phyloP scores from a whole-genome alignment of 768 basidiomycete genomes.

The Rhodotorula paludigena region DNA sequence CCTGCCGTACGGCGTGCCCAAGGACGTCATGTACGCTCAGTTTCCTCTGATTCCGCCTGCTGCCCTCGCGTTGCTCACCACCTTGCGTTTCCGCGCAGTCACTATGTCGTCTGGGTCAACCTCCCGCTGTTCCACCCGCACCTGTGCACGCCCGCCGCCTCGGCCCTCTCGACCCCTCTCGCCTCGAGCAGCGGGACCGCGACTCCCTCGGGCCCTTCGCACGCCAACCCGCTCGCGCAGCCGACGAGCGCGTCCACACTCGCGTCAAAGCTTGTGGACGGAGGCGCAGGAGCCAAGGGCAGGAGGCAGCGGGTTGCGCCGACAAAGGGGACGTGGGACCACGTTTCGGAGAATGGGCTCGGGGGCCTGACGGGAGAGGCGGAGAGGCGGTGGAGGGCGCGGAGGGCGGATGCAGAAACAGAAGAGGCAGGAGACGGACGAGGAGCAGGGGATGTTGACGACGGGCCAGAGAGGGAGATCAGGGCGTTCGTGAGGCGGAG shows the following conservation, averaged over 20 bases:
- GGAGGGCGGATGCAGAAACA: not conserved
- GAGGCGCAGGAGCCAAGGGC: too few species aligned
- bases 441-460: not conserved
- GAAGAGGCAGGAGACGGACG: not conserved
- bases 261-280: too few species aligned
- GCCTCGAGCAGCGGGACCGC: not conserved
- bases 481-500: conserved; percentile 7
- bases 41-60: not conserved
- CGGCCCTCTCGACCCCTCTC: not conserved
- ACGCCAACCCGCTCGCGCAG: not conserved
- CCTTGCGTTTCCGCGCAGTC: not conserved
- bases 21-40: conserved; percentile 5
- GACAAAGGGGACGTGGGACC: conserved; percentile 18
- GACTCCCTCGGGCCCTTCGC: conserved; percentile 3
- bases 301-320: not conserved
- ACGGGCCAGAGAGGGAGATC: conserved; percentile 15
- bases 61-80: not conserved
- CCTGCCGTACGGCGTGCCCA: conserved; percentile 21
- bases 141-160: not conserved
- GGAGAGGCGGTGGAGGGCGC: not conserved
- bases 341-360: conserved; percentile 1
- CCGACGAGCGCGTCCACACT: too few species aligned
- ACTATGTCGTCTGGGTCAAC: conserved; percentile 35
- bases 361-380: conserved; percentile 9
- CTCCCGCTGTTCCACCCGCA: conserved; percentile 25